Evolutionary conservation across 1,284 basidiomycete species (phyloP).

Genomic region (Takashimella tepidaria): DNA sequence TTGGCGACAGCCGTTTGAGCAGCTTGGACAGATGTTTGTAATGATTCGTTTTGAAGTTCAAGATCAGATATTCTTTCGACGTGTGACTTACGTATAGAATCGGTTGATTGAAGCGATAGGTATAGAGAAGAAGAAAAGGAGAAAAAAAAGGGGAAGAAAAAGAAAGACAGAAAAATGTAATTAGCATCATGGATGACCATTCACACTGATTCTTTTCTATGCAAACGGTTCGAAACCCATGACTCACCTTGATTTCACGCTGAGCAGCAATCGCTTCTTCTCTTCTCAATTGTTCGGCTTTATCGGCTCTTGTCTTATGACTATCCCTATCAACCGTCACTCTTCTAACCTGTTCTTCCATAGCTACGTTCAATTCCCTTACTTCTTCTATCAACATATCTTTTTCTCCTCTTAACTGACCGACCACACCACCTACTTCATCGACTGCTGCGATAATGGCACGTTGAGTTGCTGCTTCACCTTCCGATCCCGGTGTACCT

Average conservation of each 20-base stretch:
- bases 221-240: constrained; percentile 37
- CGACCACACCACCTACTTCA: constrained; percentile 45
- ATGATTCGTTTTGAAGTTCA: constrained; percentile 29
- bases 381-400: constrained; percentile 38
- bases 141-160: no score
- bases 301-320: constrained; percentile 55
- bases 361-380: constrained; percentile 51
- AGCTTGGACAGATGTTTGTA: constrained; percentile 30
- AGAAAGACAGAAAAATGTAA: no score
- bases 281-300: constrained; percentile 51
- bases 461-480: background rate
- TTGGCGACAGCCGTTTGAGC: constrained; percentile 26
- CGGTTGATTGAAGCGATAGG: no score
- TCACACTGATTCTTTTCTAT: no score
- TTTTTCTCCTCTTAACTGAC: constrained; percentile 48
- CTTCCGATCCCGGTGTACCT: background rate
- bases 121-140: no score
- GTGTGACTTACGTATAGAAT: constrained; percentile 26
- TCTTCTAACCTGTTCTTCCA: constrained; percentile 55
- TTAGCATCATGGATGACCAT: no score
- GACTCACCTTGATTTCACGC: constrained; percentile 52
- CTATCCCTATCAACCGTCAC: constrained; percentile 56
- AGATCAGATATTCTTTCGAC: constrained; percentile 40
- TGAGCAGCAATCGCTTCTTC: constrained; percentile 55
- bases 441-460: constrained; percentile 22